Conservation (phyloP, 208 protist species). For the Crithidia fasciculata region DNA sequence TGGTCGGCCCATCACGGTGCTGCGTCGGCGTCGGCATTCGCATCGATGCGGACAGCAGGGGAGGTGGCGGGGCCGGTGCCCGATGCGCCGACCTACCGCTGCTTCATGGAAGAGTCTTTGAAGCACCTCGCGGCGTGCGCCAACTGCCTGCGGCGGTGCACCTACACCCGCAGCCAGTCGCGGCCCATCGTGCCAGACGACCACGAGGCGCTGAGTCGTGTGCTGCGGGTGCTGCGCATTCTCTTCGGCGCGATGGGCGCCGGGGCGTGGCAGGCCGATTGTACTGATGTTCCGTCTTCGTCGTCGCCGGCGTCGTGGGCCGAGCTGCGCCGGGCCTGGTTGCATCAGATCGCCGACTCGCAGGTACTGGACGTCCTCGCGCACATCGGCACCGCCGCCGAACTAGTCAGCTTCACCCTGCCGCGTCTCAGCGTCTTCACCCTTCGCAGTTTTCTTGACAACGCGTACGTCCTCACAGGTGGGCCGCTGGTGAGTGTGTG, state of each 20-base stretch:
- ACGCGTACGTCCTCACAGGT: constrained; percentile 7
- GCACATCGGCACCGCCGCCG: constrained; percentile 24
- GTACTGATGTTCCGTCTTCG: background rate
- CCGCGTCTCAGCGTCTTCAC: constrained; percentile 24
- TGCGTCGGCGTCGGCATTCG: background rate
- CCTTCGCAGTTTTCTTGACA: constrained; percentile 20
- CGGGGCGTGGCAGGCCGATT: background rate
- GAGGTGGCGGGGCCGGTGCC: background rate
- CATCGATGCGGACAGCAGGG: background rate
- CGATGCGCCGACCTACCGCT: background rate
- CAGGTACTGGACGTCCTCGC: constrained; percentile 26
- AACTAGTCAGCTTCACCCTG: constrained; percentile 15
- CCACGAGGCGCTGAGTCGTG: constrained; percentile 21
- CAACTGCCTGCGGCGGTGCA: constrained; percentile 28
- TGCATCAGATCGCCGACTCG: constrained; percentile 20
- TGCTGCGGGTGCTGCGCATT: constrained; percentile 18
- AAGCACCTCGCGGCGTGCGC: constrained; percentile 24
- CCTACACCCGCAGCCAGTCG: constrained; percentile 26
- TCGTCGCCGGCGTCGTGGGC: background rate
- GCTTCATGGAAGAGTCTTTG: constrained; percentile 22
- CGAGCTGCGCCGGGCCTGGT: constrained; percentile 6
- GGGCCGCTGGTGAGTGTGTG: background rate
- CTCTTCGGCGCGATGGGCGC: constrained; percentile 18
- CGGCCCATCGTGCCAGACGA: constrained; percentile 14
- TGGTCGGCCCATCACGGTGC: constrained; percentile 1